These are phyloP conservation scores for Eustoma russellianum DNA, from an alignment of 257 asterid genomes.

Conservation along the genomic window DNA sequence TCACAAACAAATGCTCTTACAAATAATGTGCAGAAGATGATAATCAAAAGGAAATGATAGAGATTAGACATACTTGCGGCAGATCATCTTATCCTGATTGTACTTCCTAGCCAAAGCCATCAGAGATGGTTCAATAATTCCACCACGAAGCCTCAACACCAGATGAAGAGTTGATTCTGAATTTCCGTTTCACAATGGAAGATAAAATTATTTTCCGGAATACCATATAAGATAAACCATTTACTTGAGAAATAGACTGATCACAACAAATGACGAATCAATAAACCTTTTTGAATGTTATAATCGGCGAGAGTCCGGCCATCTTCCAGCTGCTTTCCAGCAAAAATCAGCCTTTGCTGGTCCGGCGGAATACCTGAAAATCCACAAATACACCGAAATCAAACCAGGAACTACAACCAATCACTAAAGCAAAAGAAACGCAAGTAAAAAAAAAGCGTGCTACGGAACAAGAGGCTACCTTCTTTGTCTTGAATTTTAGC, in stretches of 20 bases:
- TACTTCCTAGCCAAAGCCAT: constrained; percentile 16
- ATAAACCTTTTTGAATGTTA: constrained; percentile 28
- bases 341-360: constrained; percentile 34
- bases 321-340: constrained; percentile 36
- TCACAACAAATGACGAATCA: not conserved
- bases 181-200: not conserved
- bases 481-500: constrained; percentile 28
- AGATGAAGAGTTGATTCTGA: constrained; percentile 33
- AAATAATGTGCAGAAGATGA: not conserved
- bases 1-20: too few relatives aligned
- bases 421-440: too few relatives aligned
- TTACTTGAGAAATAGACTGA: too few relatives aligned
- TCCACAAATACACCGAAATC: too few relatives aligned
- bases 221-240: too few relatives aligned
- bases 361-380: constrained; percentile 29
- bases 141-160: constrained; percentile 40
- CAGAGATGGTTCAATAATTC: constrained; percentile 31
- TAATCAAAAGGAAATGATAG: not conserved
- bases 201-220: too few relatives aligned
- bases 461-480: not conserved
- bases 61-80: constrained; percentile 27
- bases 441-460: too few relatives aligned
- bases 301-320: constrained; percentile 37
- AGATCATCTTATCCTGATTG: constrained; percentile 36
- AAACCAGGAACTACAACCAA: too few relatives aligned